Evolutionary conservation across 805 yeast genomes (phyloP).

Genomic region (Barnettozyma californica): DNA sequence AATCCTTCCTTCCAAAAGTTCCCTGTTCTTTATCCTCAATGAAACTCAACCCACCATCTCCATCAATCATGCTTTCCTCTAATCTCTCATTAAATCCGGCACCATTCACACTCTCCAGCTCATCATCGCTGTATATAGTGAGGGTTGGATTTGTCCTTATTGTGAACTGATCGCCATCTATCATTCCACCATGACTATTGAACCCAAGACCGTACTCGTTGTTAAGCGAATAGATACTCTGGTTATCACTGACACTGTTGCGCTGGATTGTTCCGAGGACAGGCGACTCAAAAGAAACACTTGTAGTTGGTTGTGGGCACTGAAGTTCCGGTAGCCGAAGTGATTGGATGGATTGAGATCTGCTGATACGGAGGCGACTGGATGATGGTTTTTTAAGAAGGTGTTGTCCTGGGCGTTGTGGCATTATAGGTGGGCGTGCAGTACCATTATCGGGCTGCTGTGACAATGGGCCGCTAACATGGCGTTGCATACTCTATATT

Average conservation of each 20-base stretch:
- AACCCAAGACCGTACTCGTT: conserved; percentile 1
- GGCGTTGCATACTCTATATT: background rate
- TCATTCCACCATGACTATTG: background rate
- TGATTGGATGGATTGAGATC: conserved; percentile 11
- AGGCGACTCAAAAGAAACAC: conserved; percentile 22
- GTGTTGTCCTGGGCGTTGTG: conserved; percentile 12
- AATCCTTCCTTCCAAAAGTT: conserved; percentile 45
- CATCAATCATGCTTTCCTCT: conserved; percentile 23
- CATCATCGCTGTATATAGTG: conserved; percentile 25
- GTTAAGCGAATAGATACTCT: background rate
- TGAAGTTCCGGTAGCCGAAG: conserved; percentile 19
- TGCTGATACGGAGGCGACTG: conserved; percentile 11
- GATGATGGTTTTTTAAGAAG: conserved; percentile 17
- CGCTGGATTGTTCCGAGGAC: conserved; percentile 1
- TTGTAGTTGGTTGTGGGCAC: conserved; percentile 31
- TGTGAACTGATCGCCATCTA: conserved; percentile 15
- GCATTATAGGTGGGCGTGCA: conserved; percentile 8
- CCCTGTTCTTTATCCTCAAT: conserved; percentile 13
- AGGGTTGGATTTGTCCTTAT: conserved; percentile 26
- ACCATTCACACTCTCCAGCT: conserved; percentile 4
- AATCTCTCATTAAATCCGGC: conserved; percentile 13
- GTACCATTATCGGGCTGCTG: background rate
- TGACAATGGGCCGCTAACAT: background rate
- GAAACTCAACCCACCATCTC: conserved; percentile 11
- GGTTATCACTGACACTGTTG: background rate